Percentiles rank a stretch among this genome's conserved stretches.
These are phyloP conservation scores for Colletotrichum tropicale DNA, from an alignment of 2,329 filamentous ascomycete species.

Conservation along the genomic window DNA sequence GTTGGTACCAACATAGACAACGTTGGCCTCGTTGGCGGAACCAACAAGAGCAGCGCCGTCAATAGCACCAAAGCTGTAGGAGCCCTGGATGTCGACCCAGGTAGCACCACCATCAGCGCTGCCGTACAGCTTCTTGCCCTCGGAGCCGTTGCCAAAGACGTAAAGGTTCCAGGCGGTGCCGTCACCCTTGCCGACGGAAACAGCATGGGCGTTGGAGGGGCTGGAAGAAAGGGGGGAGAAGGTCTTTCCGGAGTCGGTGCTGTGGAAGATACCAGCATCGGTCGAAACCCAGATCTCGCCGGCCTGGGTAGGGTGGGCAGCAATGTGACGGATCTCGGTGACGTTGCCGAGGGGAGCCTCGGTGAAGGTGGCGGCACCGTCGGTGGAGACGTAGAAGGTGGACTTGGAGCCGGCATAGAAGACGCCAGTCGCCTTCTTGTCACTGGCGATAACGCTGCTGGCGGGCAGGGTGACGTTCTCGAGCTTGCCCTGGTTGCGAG, in stretches of 20 bases:
- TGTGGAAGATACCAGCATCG: constrained; percentile 57
- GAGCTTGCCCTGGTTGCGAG: constrained; percentile 46
- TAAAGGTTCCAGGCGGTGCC: constrained; percentile 49
- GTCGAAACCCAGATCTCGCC: constrained; percentile 67
- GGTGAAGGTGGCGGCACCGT: constrained; percentile 51
- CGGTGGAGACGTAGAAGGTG: constrained; percentile 55
- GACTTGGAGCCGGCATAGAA: constrained; percentile 56
- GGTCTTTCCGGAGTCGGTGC: constrained; percentile 52
- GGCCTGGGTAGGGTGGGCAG: constrained; percentile 58
- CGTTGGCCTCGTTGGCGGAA: constrained; percentile 47
- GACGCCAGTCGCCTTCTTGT: constrained; percentile 55
- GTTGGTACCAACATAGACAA: constrained; percentile 56
- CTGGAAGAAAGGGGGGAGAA: constrained; percentile 44
- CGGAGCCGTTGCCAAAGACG: constrained; percentile 47
- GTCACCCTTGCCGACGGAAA: constrained; percentile 47
- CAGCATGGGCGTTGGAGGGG: constrained; percentile 43
- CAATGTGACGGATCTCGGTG: constrained; percentile 57
- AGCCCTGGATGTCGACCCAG: constrained; percentile 53
- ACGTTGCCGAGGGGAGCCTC: constrained; percentile 39
- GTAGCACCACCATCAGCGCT: constrained; percentile 45
- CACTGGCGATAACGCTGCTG: constrained; percentile 54
- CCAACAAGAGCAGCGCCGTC: constrained; percentile 44
- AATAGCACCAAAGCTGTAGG: constrained; percentile 49
- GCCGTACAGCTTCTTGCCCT: constrained; percentile 49
- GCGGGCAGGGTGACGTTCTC: constrained; percentile 47